phyloP scores from a whole-genome alignment of 208 protist genomes.

The Leishmania tarentolae region DNA sequence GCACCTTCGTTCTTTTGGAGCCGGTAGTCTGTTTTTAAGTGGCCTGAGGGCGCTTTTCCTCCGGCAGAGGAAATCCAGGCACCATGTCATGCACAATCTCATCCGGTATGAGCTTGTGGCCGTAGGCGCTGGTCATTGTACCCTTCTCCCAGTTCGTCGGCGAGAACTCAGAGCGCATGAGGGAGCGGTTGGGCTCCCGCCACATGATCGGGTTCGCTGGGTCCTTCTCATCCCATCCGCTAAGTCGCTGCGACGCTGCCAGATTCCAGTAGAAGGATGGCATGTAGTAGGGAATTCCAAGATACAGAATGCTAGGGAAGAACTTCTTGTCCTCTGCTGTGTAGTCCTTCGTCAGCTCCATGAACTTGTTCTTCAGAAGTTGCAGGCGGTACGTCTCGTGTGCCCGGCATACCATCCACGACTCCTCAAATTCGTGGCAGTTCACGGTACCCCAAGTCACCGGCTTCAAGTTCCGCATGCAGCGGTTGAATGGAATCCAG shows the following conservation, averaged over 20 bases:
- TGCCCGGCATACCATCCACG: conserved; percentile 88
- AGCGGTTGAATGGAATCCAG: conserved; percentile 83
- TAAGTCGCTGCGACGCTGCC: conserved; percentile 83
- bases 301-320: conserved; percentile 85
- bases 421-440: conserved; percentile 90
- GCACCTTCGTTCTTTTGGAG: not conserved
- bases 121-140: conserved; percentile 82
- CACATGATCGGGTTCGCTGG: conserved; percentile 88
- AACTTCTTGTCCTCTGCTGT: conserved; percentile 91
- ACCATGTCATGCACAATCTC: conserved; percentile 87
- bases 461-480: conserved; percentile 85
- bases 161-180: conserved; percentile 89
- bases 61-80: conserved; percentile 87
- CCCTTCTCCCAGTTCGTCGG: conserved; percentile 91
- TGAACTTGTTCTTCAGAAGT: conserved; percentile 90
- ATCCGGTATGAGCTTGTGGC: conserved; percentile 87
- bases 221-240: conserved; percentile 90
- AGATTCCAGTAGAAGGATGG: conserved; percentile 83
- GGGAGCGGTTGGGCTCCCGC: conserved; percentile 86
- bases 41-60: conserved; percentile 78
- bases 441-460: conserved; percentile 87
- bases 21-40: not conserved
- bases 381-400: conserved; percentile 89
- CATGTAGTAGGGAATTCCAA: conserved; percentile 82
- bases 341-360: conserved; percentile 92